These are phyloP conservation scores for Marsdenia floribunda DNA, from an alignment of 257 asterid genomes.

Conservation along the genomic window DNA sequence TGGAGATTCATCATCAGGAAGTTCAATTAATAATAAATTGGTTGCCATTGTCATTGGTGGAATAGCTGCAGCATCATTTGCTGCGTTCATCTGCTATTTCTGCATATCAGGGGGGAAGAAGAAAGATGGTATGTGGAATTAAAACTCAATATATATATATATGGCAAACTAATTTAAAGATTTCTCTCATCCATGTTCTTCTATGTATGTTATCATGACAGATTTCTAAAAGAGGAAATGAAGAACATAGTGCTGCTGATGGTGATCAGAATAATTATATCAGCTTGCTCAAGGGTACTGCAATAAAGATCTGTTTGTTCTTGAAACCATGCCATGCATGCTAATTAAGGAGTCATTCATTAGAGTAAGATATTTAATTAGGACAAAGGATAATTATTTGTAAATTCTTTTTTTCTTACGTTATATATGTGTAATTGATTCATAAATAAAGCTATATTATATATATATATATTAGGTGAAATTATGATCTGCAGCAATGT, in stretches of 20 bases:
- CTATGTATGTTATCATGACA: constrained; percentile 2
- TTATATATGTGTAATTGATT: no score
- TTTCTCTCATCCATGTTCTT: background rate
- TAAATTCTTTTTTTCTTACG: no score
- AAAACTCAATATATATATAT: background rate
- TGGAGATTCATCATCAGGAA: constrained; percentile 9
- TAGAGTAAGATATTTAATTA: no score
- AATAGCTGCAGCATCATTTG: constrained; percentile 29
- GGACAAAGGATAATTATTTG: no score
- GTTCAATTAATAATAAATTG: constrained; percentile 23
- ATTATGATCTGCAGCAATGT: background rate
- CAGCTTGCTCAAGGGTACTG: background rate
- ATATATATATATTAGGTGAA: background rate
- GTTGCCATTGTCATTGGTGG: constrained; percentile 56
- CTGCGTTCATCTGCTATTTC: constrained; percentile 34
- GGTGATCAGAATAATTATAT: background rate
- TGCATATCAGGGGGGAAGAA: constrained; percentile 40
- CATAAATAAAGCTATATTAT: no score
- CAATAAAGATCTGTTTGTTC: background rate
- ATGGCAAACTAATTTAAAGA: background rate
- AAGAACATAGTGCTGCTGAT: background rate
- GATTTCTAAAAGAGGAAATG: constrained; percentile 11
- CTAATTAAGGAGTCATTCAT: no score
- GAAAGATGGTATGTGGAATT: constrained; percentile 39
- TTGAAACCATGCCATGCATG: background rate